Base-by-base conservation (phyloP, 371 early-diverging fungal species). In the Blakeslea trispora region DNA sequence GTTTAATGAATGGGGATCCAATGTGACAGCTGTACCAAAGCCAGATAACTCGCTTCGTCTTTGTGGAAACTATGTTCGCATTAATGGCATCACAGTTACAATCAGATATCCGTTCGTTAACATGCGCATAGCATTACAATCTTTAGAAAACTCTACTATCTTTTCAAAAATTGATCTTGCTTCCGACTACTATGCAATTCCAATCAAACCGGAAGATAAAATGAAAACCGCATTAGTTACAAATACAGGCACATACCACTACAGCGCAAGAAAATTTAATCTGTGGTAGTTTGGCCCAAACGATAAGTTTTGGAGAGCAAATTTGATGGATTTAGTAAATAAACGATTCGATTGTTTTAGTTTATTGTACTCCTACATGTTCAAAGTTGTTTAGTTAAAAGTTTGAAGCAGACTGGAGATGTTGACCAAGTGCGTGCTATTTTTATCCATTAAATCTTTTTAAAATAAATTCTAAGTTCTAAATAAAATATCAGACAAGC, bases 91-190 rank as follows among this genome's bases (percentile, higher is more conserved):
- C 19, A 43, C 53, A 15, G 21, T 14, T 7, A n/a, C 50, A 15
- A 40, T 50, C 4, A 22, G 40, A 10, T 46, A 50, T 40, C 43
- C 55, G 6, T 54, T 45, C 37, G 24, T 37, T 22, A 54, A 45
- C 22, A n/a, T 54, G 17, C 55, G 45, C 34, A 4, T 45, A 14
- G 46, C 46, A 5, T n/a, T 54, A 15, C 55, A 54, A 39, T 31
- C 32, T n/a, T 8, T 54, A 22, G 55, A 46, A 17, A 34, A 54
- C 5, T 21, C 53, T 11, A 53, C 7, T 17, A 10, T 44, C 3
- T 57, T 57, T 15, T 19, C 50, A 5, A 57, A 43, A 19, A 35
- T 44, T 17, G 57, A 57, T 35, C 22, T 57, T 11, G 35, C 50
- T 0, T 43, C 44, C 3, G 57, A 50, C 6, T 58, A 58, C 31